A percentile compares a stretch with the other conserved stretches of the same genome.
These are phyloP conservation scores for Chytriomyces sp. DNA, from an alignment of 192 early-diverging fungal genomes.

Conservation along the genomic window DNA sequence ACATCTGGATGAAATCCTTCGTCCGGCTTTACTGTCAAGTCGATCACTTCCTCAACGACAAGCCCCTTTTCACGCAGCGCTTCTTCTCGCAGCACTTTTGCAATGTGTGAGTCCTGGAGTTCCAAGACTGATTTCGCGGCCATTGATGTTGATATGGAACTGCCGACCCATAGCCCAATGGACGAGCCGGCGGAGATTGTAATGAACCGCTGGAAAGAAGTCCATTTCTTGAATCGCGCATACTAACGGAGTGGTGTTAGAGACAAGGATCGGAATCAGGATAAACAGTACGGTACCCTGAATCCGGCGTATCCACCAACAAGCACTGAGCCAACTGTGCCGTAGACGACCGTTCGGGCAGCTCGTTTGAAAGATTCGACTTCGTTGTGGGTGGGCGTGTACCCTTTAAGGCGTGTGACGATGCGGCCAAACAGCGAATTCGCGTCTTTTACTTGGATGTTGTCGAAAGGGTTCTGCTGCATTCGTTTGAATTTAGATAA, in stretches of 20 bases:
- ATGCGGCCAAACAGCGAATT: background rate
- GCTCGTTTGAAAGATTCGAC: background rate
- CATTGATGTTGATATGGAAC: background rate
- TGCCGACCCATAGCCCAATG: background rate
- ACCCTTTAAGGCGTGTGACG: background rate
- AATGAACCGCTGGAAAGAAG: background rate
- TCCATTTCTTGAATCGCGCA: background rate
- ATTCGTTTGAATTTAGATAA: background rate
- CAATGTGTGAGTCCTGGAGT: slow-evolving; percentile 2
- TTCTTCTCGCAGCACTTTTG: slow-evolving; percentile 8
- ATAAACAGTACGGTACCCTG: background rate
- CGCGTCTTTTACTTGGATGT: background rate
- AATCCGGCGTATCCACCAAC: background rate
- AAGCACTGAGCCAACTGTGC: background rate
- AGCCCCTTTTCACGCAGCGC: background rate
- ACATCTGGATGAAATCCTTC: background rate
- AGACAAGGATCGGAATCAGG: background rate
- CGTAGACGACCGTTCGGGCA: background rate
- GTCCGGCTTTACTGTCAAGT: background rate
- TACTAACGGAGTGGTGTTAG: background rate
- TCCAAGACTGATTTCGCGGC: background rate
- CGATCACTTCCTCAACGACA: background rate
- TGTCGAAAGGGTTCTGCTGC: background rate
- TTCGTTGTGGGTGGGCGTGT: background rate
- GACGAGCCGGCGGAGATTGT: background rate